Conservation (phyloP, 805 yeast species). For the Candida nonsorbophila region DNA sequence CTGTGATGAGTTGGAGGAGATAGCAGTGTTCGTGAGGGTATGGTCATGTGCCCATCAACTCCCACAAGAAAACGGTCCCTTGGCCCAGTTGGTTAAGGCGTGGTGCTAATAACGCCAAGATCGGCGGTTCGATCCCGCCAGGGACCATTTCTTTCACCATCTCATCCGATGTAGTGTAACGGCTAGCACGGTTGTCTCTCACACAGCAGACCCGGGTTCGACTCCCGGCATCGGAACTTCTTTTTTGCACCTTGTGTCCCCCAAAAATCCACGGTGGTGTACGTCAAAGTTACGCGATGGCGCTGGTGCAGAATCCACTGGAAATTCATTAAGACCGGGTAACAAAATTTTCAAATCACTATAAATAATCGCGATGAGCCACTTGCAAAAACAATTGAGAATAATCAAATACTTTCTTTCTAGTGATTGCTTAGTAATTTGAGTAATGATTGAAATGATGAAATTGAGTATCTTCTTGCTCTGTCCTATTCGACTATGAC, state of each 20-base stretch:
- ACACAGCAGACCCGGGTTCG: slow-evolving; percentile 33
- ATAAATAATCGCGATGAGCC: too few species aligned
- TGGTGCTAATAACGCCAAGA: slow-evolving; percentile 54
- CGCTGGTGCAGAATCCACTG: too few species aligned
- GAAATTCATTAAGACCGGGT: too few species aligned
- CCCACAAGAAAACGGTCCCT: slow-evolving; percentile 41
- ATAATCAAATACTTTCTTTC: slow-evolving; percentile 3
- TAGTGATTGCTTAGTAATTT: slow-evolving; percentile 8
- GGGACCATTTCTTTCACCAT: slow-evolving; percentile 52
- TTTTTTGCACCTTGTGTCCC: too few species aligned
- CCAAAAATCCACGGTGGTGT: too few species aligned
- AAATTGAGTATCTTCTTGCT: slow-evolving; percentile 75
- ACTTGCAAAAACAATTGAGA: too few species aligned
- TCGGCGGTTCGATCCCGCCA: slow-evolving; percentile 88
- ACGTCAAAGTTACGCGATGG: too few species aligned
- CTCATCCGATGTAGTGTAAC: slow-evolving; percentile 29
- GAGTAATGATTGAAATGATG: slow-evolving; percentile 30
- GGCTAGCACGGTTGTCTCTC: slow-evolving; percentile 35
- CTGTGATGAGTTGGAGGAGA: too few species aligned
- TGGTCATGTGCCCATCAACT: too few species aligned
- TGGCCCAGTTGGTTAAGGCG: slow-evolving; percentile 48
- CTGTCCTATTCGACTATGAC: slow-evolving; percentile 92
- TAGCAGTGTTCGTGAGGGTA: too few species aligned
- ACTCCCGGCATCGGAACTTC: slow-evolving; percentile 16
- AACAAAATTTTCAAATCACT: too few species aligned